Base-by-base conservation (phyloP, 2,329 filamentous ascomycete species). In the Incumbomyces delicatus region DNA sequence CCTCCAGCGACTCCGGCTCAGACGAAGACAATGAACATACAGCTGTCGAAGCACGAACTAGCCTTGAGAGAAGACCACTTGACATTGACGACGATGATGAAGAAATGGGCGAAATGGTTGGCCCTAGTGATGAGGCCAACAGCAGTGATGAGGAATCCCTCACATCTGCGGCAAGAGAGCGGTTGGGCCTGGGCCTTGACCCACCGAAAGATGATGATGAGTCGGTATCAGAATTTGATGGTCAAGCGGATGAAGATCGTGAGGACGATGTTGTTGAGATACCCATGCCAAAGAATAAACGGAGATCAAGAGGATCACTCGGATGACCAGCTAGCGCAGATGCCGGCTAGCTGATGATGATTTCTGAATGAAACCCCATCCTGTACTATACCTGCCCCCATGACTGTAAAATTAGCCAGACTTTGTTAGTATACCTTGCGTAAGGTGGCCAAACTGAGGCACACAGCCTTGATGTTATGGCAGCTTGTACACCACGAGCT, bases 1-100 rank as follows among this genome's bases (percentile, higher is more conserved):
- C 54, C 12, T 57, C 55, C 8, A 52, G 53, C 13, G 50, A 46
- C 16, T 56, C 55, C 12, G 53, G 49, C 5, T 56, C 53, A 10
- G 53, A 56, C 37, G 42, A 50, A 12, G 53, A 56, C 31, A 34
- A 50, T 7, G 50, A 56, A 30, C 45, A 50, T 33, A 52, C 49
- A 16, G 51, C 56, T 6, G 47, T 56, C 6, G 56, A 67, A 54
- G 62, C 64, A 13, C 56, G 63, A 33, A 59, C 64, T 36, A 65
- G 66, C 49, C 64, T 66, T 36, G 62, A 71, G 29, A 67, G 71
- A 13, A 69, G 76, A 37, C 76, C 76, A 14, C 66, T 83, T 57
- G 76, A 75, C 51, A 77, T 80, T 30, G 77, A 75, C 37, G 74
- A 79, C 12, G 72, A 77, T 34, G 66, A 68, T 38, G 68, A 69